Evolutionary conservation across 2,329 filamentous ascomycete species (phyloP).

Genomic region (Ceratocystis harringtonii): DNA sequence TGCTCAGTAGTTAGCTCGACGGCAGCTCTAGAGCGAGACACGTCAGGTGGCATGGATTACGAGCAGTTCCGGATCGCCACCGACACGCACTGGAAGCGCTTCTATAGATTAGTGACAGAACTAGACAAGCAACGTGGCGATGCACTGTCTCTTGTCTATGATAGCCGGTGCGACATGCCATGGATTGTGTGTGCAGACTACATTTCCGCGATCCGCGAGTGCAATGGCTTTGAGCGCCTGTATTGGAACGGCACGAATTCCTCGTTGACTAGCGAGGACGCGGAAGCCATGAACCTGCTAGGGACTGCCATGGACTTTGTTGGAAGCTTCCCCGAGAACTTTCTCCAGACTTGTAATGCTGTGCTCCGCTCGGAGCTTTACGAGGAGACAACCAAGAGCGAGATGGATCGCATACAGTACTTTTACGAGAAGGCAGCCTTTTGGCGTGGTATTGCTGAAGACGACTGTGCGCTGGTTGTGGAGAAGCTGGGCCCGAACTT

Average conservation of each 20-base stretch:
- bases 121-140: slow-evolving; percentile 77
- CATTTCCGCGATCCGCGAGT: slow-evolving; percentile 63
- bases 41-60: slow-evolving; percentile 55
- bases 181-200: slow-evolving; percentile 79
- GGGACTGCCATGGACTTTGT: slow-evolving; percentile 56
- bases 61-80: slow-evolving; percentile 58
- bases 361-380: slow-evolving; percentile 60
- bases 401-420: slow-evolving; percentile 57
- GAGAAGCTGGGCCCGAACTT: slow-evolving; percentile 52
- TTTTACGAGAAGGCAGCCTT: slow-evolving; percentile 71
- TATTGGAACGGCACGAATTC: slow-evolving; percentile 30
- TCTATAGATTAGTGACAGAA: slow-evolving; percentile 73
- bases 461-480: slow-evolving; percentile 58
- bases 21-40: slow-evolving; percentile 45
- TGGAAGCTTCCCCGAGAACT: slow-evolving; percentile 52
- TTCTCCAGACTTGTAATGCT: slow-evolving; percentile 51
- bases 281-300: slow-evolving; percentile 47
- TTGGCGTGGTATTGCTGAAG: slow-evolving; percentile 64
- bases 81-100: slow-evolving; percentile 76
- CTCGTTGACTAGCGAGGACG: slow-evolving; percentile 35
- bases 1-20: slow-evolving; percentile 56
- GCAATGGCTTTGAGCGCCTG: slow-evolving; percentile 61
- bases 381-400: slow-evolving; percentile 53
- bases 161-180: slow-evolving; percentile 53
- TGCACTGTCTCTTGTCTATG: slow-evolving; percentile 61